Evolutionary conservation across 2,329 filamentous ascomycete species (phyloP).

Genomic region (Huntiella decipiens): DNA sequence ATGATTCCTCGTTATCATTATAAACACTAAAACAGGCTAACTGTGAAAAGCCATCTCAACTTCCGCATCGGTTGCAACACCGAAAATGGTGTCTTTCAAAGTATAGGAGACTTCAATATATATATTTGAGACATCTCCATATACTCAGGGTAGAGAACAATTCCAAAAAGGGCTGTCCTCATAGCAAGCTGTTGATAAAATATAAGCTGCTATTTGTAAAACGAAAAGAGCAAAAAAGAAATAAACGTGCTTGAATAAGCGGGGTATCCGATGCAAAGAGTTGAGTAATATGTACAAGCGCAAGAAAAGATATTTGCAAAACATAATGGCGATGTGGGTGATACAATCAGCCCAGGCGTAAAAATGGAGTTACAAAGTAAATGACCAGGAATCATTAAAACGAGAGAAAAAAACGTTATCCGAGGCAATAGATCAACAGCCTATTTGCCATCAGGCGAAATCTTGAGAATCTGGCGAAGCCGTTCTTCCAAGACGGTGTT

Average conservation of each 20-base stretch:
- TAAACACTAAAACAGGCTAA: background rate
- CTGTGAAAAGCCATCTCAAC: background rate
- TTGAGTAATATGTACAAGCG: background rate
- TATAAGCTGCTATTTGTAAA: background rate
- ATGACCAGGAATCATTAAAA: background rate
- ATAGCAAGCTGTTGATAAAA: background rate
- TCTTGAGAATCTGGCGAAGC: slow-evolving; percentile 9
- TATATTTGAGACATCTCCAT: no score
- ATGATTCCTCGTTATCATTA: slow-evolving; percentile 5
- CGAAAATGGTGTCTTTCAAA: background rate
- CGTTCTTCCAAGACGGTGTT: slow-evolving; percentile 8
- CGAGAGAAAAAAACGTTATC: background rate
- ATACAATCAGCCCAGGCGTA: no score
- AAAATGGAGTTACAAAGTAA: no score
- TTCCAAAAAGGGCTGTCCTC: no score
- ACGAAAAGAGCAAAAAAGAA: slow-evolving; percentile 4
- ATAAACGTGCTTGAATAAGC: slow-evolving; percentile 4
- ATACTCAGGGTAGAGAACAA: no score
- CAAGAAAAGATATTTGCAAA: no score
- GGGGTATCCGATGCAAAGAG: slow-evolving; percentile 5
- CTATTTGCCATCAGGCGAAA: slow-evolving; percentile 2
- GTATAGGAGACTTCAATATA: background rate
- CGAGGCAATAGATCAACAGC: no score
- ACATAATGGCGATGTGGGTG: no score
- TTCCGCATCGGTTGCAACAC: background rate